A percentile compares a stretch with the other conserved stretches of the same genome.
phyloP scores from a whole-genome alignment of 306 rosid genomes.

The Gynostemma pentaphyllum region DNA sequence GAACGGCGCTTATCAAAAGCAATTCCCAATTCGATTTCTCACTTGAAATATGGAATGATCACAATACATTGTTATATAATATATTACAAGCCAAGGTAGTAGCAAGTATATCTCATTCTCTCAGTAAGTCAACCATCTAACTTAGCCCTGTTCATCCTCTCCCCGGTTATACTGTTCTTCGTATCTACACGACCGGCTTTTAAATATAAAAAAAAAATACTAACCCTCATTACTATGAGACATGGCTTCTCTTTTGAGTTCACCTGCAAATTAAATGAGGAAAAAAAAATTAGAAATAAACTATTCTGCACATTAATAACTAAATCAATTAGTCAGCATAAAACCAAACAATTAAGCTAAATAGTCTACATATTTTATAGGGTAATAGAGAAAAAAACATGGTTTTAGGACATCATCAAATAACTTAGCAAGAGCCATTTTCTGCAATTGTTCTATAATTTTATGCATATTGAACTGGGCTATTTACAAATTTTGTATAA shows the following conservation, averaged over 20 bases:
- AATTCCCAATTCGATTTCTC: not conserved
- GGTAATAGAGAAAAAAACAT: not conserved
- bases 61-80: not conserved
- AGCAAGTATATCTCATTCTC: not conserved
- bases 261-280: conserved; percentile 34
- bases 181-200: not conserved
- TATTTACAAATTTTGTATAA: not conserved
- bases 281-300: not conserved
- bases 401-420: not conserved
- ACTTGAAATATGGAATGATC: not conserved
- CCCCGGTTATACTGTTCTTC: not conserved
- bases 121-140: not conserved
- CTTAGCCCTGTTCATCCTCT: not conserved
- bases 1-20: not conserved
- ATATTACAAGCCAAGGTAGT: not conserved
- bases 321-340: not conserved
- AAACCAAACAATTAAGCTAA: not conserved
- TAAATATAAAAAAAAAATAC: conserved; percentile 12
- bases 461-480: not conserved
- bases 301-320: not conserved
- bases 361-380: not conserved
- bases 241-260: conserved; percentile 51
- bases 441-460: not conserved
- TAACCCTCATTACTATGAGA: conserved; percentile 56
- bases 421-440: not conserved